phyloP scores from a whole-genome alignment of 148 eudicot species.

The Rhododendron mucronatum region DNA sequence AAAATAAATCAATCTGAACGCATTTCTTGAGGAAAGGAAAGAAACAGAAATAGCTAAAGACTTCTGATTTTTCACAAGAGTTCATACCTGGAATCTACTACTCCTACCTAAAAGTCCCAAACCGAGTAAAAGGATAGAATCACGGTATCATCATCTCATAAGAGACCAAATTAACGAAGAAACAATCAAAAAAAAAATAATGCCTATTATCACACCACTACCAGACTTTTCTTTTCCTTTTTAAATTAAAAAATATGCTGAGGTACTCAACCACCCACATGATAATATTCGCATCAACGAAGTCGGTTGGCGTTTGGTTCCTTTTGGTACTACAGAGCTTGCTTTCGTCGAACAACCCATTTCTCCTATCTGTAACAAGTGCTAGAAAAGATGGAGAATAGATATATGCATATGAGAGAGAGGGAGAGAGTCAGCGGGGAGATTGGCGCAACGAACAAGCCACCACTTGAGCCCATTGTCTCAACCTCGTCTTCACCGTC shows the following conservation, averaged over 20 bases:
- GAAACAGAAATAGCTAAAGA: background rate
- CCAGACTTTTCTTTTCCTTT: background rate
- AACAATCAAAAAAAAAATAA: background rate
- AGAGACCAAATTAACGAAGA: background rate
- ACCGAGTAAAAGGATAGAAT: background rate
- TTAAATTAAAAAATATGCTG: background rate
- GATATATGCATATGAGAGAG: background rate
- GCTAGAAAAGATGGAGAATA: background rate
- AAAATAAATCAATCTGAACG: too few relatives aligned
- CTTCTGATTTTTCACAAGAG: slow-evolving; percentile 1
- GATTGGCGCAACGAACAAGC: slow-evolving; percentile 82
- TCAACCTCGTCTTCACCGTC: slow-evolving; percentile 70
- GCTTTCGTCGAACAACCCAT: background rate
- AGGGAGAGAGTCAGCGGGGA: slow-evolving; percentile 5
- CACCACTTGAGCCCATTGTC: slow-evolving; percentile 89
- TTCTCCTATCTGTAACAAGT: background rate
- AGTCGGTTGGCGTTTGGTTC: background rate
- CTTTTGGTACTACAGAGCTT: background rate
- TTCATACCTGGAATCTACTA: slow-evolving; percentile 2
- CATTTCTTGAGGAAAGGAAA: background rate
- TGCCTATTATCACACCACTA: slow-evolving; percentile 2
- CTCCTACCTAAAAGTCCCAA: background rate
- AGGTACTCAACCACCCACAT: background rate
- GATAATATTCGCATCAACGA: background rate
- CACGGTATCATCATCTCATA: background rate